Percentiles rank a stretch among this genome's conserved stretches.
These are phyloP conservation scores for Coemansia erecta DNA, from an alignment of 192 early-diverging fungal species.

Conservation along the genomic window DNA sequence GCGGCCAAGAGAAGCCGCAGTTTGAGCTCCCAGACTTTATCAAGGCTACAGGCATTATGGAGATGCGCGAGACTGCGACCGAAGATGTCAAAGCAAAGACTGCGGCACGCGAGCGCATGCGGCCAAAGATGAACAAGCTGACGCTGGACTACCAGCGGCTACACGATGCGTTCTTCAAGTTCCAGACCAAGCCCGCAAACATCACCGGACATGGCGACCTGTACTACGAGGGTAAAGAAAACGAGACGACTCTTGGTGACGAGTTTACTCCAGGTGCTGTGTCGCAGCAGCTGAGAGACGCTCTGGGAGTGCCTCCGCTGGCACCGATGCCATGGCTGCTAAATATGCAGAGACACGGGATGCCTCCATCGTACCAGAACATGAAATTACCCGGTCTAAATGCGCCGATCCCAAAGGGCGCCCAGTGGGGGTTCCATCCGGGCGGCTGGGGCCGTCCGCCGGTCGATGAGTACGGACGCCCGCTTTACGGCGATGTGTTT, in stretches of 20 bases:
- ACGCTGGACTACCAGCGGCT: constrained; percentile 97
- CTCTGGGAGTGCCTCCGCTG: constrained; percentile 86
- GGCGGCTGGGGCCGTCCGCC: constrained; percentile 91
- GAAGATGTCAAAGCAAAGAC: constrained; percentile 76
- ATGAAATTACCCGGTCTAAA: constrained; percentile 92
- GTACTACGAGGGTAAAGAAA: constrained; percentile 97
- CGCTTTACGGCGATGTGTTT: constrained; percentile 97
- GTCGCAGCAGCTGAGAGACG: constrained; percentile 80
- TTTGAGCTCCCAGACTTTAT: constrained; percentile 98
- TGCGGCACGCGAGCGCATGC: constrained; percentile 80
- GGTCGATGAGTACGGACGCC: constrained; percentile 82
- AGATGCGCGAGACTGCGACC: constrained; percentile 89
- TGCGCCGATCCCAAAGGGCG: constrained; percentile 92
- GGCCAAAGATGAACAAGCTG: constrained; percentile 95
- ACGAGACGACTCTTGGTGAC: constrained; percentile 69
- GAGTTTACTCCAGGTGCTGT: constrained; percentile 83
- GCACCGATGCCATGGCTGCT: constrained; percentile 97
- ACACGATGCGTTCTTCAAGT: constrained; percentile 96
- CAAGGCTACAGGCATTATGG: constrained; percentile 96
- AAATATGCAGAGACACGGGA: constrained; percentile 97
- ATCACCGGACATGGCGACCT: constrained; percentile 45
- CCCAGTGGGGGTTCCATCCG: constrained; percentile 98
- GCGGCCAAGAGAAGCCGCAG: constrained; percentile 92
- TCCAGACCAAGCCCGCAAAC: constrained; percentile 72
- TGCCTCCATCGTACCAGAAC: constrained; percentile 90